These are phyloP conservation scores for Aspergillus coremiiformis DNA, from an alignment of 495 filamentous ascomycete genomes.

Conservation along the genomic window DNA sequence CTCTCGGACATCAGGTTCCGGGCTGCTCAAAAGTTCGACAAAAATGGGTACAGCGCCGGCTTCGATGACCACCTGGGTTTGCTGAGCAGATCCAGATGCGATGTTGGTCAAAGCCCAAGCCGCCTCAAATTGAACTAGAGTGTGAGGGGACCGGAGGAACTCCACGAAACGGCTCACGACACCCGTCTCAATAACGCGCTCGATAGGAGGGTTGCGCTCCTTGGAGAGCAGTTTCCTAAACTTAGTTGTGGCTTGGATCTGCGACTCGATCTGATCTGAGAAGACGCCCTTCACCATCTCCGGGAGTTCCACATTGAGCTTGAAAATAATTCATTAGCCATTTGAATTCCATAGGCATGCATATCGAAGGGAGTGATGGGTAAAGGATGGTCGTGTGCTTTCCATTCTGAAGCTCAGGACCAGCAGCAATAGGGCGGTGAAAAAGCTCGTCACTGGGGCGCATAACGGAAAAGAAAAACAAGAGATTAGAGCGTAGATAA, in stretches of 20 bases:
- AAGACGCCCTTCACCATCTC: slow-evolving; percentile 97
- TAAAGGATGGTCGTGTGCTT: slow-evolving; percentile 17
- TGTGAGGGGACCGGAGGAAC: slow-evolving; percentile 97
- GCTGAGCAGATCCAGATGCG: slow-evolving; percentile 90
- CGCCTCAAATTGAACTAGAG: slow-evolving; percentile 97
- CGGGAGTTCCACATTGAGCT: slow-evolving; percentile 97
- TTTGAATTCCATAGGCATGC: not conserved
- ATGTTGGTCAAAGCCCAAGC: slow-evolving; percentile 99
- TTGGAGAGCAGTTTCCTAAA: slow-evolving; percentile 97
- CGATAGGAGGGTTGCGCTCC: slow-evolving; percentile 98
- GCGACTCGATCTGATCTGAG: slow-evolving; percentile 94
- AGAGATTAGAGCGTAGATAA: no score
- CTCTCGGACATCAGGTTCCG: slow-evolving; percentile 96
- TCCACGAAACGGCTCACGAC: slow-evolving; percentile 96
- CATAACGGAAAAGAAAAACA: slow-evolving; percentile 9
- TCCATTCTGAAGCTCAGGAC: slow-evolving; percentile 2
- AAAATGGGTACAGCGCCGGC: slow-evolving; percentile 98
- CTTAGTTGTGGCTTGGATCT: slow-evolving; percentile 98
- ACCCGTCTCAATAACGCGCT: slow-evolving; percentile 97
- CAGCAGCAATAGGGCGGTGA: slow-evolving; percentile 39
- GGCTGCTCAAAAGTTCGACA: slow-evolving; percentile 88
- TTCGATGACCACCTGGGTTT: slow-evolving; percentile 98
- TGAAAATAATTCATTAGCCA: slow-evolving; percentile 35
- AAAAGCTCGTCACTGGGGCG: slow-evolving; percentile 15
- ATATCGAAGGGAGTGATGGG: not conserved